Evolutionary conservation across 2,329 filamentous ascomycete species (phyloP).

Genomic region (Ceratocystis ficicola): DNA sequence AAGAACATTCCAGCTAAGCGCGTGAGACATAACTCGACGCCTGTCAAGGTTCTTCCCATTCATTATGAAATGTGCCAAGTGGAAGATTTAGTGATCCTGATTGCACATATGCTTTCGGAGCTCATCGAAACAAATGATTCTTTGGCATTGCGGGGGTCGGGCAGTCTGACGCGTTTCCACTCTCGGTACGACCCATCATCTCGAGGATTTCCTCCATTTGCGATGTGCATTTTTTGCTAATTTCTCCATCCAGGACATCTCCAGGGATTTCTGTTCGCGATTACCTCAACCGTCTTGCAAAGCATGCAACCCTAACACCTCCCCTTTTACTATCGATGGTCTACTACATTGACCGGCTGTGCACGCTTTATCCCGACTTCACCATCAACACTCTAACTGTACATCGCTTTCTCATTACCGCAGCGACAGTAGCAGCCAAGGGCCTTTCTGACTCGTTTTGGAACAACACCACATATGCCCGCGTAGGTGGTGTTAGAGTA

Average conservation of each 20-base stretch:
- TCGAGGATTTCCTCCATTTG: background rate
- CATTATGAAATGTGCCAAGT: constrained; percentile 72
- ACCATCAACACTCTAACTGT: constrained; percentile 94
- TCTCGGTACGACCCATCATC: constrained; percentile 50
- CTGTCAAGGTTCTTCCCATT: constrained; percentile 51
- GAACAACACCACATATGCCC: constrained; percentile 94
- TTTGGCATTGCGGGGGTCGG: constrained; percentile 58
- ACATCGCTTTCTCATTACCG: constrained; percentile 91
- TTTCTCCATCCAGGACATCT: constrained; percentile 38
- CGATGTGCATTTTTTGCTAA: constrained; percentile 2
- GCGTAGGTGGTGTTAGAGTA: constrained; percentile 83
- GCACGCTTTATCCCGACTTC: constrained; percentile 82
- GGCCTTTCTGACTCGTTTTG: constrained; percentile 94
- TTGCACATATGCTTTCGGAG: constrained; percentile 91
- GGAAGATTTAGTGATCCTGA: constrained; percentile 78
- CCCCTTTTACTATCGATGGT: constrained; percentile 97
- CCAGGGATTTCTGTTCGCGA: constrained; percentile 90
- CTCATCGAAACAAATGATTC: constrained; percentile 86
- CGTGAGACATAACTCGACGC: constrained; percentile 37
- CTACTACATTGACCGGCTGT: constrained; percentile 94
- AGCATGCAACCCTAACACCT: constrained; percentile 84
- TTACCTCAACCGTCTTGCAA: constrained; percentile 83
- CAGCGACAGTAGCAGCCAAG: constrained; percentile 89
- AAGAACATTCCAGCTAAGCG: constrained; percentile 34
- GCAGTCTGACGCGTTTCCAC: constrained; percentile 85